Base-by-base conservation (phyloP, 805 yeast genomes). In the Tetrapisispora iriomotensis region DNA sequence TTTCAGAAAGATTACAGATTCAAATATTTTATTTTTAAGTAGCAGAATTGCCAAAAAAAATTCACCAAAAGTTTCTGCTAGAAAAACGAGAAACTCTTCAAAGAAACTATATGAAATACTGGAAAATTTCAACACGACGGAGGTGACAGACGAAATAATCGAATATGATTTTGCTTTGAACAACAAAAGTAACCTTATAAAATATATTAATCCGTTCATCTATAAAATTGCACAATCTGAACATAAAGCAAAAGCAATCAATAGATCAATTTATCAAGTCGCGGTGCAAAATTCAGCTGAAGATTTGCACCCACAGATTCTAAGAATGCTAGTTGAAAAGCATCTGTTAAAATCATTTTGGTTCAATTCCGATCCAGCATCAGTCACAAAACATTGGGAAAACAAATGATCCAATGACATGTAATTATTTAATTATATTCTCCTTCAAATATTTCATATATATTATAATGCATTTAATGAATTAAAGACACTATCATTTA, bases 1-100 rank as follows among this genome's bases (percentile, higher is more conserved):
- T 18, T 40, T 40, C 14, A 32, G 33, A 2, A 44, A 31, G 17
- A 50, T 48, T 38, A 41, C 34, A 4, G 37, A 30, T 24, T 39
- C 43, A 12, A 42, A 46, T 18, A 33, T 48, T 3, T 30, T 38
- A 18, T 52, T 39, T 37, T 20, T 51, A 14, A 43, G 43, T 21
- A 42, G 54, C 1, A 49, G 57, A 37, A 37, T 29, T 6, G 1
- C 14, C 6, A 25, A 18, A 17, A 33, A 25, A 27, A 39, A 46
- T 15, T 10, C 25, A 15, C 21, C 35, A 19, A 30, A 38, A 10
- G 41, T 40, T 17, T 28, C 39, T 18, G 26, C 42, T 1, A 47
- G 60, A 20, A 51, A 46, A 40, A 55, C 61, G 3, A 56, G 61
- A 42, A 55, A 53, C 35, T 47, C 56, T 6, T n/a, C 49, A 0